phyloP scores from a whole-genome alignment of 352 stramenopile species.

The Pythium vanterpoolii region DNA sequence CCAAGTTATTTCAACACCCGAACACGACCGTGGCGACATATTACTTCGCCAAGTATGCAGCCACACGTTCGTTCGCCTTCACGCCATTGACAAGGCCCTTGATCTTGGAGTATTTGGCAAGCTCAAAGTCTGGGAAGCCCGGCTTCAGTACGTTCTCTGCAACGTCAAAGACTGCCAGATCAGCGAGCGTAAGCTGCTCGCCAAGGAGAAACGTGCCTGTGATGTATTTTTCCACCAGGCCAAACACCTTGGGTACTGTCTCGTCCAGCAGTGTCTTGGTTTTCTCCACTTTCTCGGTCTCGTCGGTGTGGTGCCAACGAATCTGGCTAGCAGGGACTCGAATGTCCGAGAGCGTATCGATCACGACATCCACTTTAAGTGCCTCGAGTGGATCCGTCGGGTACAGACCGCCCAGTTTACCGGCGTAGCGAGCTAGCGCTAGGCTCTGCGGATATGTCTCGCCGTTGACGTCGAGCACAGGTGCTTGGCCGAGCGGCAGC shows the following conservation, averaged over 20 bases:
- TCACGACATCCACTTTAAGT: constrained; percentile 40
- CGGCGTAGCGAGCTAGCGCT: constrained; percentile 55
- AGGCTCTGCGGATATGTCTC: constrained; percentile 48
- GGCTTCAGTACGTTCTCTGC: constrained; percentile 36
- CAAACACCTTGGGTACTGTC: constrained; percentile 34
- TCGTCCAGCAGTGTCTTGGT: constrained; percentile 36
- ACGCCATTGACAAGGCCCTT: constrained; percentile 17
- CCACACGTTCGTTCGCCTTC: constrained; percentile 22
- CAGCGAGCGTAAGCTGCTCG: constrained; percentile 34
- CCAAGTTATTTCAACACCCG: background rate
- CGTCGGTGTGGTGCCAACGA: constrained; percentile 34
- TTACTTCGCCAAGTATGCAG: constrained; percentile 30
- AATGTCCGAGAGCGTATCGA: constrained; percentile 35
- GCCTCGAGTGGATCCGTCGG: constrained; percentile 31
- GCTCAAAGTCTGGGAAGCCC: constrained; percentile 22
- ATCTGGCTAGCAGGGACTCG: constrained; percentile 35
- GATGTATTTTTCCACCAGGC: constrained; percentile 34
- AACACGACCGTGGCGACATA: no score
- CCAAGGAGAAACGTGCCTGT: constrained; percentile 49
- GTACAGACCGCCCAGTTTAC: constrained; percentile 45
- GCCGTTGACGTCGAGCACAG: constrained; percentile 47
- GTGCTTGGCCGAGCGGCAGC: constrained; percentile 45
- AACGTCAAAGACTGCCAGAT: constrained; percentile 54
- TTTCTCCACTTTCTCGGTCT: constrained; percentile 40
- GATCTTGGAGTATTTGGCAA: constrained; percentile 27